A percentile compares a stretch with the other conserved stretches of the same genome.
Evolutionary conservation across 2,329 filamentous ascomycete genomes (phyloP).

Genomic region (Fusarium nurragi): DNA sequence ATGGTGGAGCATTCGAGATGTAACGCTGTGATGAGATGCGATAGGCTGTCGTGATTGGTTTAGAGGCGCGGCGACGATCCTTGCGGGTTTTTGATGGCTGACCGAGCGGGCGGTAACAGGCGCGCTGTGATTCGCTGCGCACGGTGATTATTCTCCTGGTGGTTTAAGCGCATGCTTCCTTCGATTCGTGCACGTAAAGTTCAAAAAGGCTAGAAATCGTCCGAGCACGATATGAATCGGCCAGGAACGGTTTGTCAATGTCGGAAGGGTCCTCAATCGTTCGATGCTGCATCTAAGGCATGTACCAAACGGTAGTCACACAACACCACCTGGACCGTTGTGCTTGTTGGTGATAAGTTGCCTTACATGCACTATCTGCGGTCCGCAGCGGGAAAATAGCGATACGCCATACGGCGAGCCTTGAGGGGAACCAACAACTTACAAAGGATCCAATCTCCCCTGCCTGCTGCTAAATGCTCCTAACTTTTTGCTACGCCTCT

Average conservation of each 20-base stretch:
- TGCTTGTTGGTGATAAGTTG: slow-evolving; percentile 32
- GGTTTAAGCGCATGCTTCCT: slow-evolving; percentile 25
- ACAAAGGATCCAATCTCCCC: slow-evolving; percentile 27
- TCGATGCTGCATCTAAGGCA: slow-evolving; percentile 13
- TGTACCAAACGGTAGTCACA: slow-evolving; percentile 13
- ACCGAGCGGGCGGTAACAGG: slow-evolving; percentile 41
- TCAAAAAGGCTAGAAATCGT: slow-evolving; percentile 22
- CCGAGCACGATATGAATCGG: slow-evolving; percentile 4
- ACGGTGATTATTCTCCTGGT: slow-evolving; percentile 4
- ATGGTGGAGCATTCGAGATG: slow-evolving; percentile 32
- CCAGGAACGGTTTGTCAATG: slow-evolving; percentile 7
- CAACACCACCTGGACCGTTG: slow-evolving; percentile 7
- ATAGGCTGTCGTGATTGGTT: slow-evolving; percentile 35
- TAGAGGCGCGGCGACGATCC: slow-evolving; percentile 31
- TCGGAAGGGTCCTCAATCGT: slow-evolving; percentile 6
- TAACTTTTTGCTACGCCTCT: slow-evolving; percentile 10
- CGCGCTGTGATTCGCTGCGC: slow-evolving; percentile 33
- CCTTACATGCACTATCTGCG: slow-evolving; percentile 22
- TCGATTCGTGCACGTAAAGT: slow-evolving; percentile 26
- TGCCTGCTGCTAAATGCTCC: background rate
- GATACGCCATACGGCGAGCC: background rate
- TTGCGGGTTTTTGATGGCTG: slow-evolving; percentile 23
- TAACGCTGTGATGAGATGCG: slow-evolving; percentile 31
- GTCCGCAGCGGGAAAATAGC: slow-evolving; percentile 22
- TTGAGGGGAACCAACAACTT: slow-evolving; percentile 14